phyloP scores from a whole-genome alignment of 164 flowering plant species.

The Umbellularia californica region DNA sequence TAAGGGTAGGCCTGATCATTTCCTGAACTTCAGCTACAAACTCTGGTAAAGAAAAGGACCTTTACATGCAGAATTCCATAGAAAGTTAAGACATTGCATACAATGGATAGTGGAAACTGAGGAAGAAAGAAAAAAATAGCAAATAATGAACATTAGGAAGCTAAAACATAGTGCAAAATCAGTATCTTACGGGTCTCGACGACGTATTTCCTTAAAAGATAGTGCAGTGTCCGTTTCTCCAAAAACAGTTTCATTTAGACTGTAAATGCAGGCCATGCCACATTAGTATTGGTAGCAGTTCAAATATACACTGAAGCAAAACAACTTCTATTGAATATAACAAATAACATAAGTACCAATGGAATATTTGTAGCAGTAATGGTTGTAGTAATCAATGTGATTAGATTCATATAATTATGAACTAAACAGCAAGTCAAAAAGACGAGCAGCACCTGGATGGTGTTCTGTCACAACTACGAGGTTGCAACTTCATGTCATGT shows the following conservation, averaged over 20 bases:
- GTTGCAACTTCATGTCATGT: too few species aligned
- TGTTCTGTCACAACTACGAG: too few species aligned
- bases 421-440: too few species aligned
- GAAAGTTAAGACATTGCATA: not conserved
- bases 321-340: too few species aligned
- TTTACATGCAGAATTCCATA: conserved; percentile 19
- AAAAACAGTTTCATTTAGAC: conserved; percentile 80
- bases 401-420: too few species aligned
- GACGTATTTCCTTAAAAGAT: conserved; percentile 80
- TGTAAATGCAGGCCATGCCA: conserved; percentile 23
- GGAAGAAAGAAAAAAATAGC: not conserved
- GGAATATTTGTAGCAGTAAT: too few species aligned
- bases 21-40: conserved; percentile 94
- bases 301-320: not conserved
- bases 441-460: too few species aligned
- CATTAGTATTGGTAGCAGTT: not conserved
- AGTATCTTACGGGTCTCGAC: conserved; percentile 78
- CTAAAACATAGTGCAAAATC: not conserved
- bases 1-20: conserved; percentile 64
- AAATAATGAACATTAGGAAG: not conserved
- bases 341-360: too few species aligned
- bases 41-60: conserved; percentile 85
- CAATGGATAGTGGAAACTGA: not conserved
- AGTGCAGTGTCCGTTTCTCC: conserved; percentile 82
- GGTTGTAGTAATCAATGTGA: too few species aligned